Conservation (phyloP, 2,329 filamentous ascomycete species). For the Aspergillus melleus region DNA sequence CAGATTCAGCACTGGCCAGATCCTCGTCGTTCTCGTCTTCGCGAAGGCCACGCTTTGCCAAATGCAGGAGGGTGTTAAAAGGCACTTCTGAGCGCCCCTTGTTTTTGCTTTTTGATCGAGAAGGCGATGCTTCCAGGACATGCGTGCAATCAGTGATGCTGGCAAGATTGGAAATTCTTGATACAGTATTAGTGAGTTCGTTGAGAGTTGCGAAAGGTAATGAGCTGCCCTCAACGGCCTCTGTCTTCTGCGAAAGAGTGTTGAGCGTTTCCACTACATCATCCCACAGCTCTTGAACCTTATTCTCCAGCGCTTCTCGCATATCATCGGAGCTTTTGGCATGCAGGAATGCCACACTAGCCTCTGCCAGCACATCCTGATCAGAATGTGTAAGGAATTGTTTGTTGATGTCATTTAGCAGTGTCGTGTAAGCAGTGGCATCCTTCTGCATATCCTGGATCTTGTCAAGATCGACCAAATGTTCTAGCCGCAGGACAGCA, state of each 20-base stretch:
- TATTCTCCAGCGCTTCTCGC: constrained; percentile 78
- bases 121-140: constrained; percentile 62
- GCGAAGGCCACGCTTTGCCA: constrained; percentile 72
- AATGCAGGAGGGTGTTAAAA: constrained; percentile 68
- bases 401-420: constrained; percentile 88
- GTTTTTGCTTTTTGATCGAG: constrained; percentile 39
- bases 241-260: constrained; percentile 68
- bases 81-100: constrained; percentile 41
- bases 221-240: constrained; percentile 70
- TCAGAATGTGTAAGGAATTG: constrained; percentile 94
- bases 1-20: constrained; percentile 74
- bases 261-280: constrained; percentile 73
- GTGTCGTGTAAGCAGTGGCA: constrained; percentile 71
- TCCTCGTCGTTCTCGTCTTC: constrained; percentile 64
- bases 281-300: constrained; percentile 82
- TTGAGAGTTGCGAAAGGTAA: constrained; percentile 65
- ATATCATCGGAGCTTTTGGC: constrained; percentile 85
- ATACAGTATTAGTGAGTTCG: constrained; percentile 70
- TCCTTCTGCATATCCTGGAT: constrained; percentile 90
- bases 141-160: constrained; percentile 77
- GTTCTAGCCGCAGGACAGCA: constrained; percentile 80
- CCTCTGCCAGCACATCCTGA: constrained; percentile 79
- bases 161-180: constrained; percentile 78
- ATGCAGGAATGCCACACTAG: constrained; percentile 77
- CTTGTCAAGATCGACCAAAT: constrained; percentile 80